Evolutionary conservation across 2,329 filamentous ascomycete species (phyloP).

Genomic region (Colletotrichum sp.): DNA sequence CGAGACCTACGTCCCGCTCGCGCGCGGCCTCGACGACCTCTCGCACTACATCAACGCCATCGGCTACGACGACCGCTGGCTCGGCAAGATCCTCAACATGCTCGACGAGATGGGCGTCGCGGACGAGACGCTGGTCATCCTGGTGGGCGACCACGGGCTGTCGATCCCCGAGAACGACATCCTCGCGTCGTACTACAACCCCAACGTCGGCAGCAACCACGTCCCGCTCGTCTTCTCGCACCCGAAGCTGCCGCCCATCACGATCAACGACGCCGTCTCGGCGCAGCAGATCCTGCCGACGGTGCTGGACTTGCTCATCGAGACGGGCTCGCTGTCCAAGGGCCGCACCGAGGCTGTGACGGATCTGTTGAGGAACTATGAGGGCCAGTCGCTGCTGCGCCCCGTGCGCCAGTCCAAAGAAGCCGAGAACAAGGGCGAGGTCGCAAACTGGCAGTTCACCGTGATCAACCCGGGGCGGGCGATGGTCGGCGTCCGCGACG

Average conservation of each 20-base stretch:
- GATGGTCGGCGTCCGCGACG: slow-evolving; percentile 23
- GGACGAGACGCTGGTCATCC: slow-evolving; percentile 48
- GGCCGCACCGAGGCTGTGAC: slow-evolving; percentile 35
- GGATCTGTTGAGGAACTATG: slow-evolving; percentile 46
- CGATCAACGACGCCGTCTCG: slow-evolving; percentile 43
- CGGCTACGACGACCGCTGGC: slow-evolving; percentile 43
- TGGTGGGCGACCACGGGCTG: slow-evolving; percentile 50
- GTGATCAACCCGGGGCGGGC: slow-evolving; percentile 46
- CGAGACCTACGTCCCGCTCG: neutral
- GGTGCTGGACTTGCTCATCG: slow-evolving; percentile 47
- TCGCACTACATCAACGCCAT: slow-evolving; percentile 49
- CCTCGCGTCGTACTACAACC: slow-evolving; percentile 46
- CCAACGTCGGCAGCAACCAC: slow-evolving; percentile 46
- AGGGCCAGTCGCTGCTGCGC: slow-evolving; percentile 51
- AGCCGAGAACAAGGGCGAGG: slow-evolving; percentile 26
- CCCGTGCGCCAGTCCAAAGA: slow-evolving; percentile 32
- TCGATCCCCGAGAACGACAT: slow-evolving; percentile 45
- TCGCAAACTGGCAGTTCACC: slow-evolving; percentile 55
- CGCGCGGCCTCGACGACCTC: slow-evolving; percentile 22
- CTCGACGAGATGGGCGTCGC: slow-evolving; percentile 47
- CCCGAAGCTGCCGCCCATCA: slow-evolving; percentile 43
- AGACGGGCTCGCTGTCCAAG: slow-evolving; percentile 41
- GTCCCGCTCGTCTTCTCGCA: slow-evolving; percentile 50
- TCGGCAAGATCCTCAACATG: slow-evolving; percentile 40
- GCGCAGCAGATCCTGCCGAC: slow-evolving; percentile 49